These are phyloP conservation scores for Hygrophorus pudorinus DNA, from an alignment of 768 basidiomycete genomes.

Conservation along the genomic window DNA sequence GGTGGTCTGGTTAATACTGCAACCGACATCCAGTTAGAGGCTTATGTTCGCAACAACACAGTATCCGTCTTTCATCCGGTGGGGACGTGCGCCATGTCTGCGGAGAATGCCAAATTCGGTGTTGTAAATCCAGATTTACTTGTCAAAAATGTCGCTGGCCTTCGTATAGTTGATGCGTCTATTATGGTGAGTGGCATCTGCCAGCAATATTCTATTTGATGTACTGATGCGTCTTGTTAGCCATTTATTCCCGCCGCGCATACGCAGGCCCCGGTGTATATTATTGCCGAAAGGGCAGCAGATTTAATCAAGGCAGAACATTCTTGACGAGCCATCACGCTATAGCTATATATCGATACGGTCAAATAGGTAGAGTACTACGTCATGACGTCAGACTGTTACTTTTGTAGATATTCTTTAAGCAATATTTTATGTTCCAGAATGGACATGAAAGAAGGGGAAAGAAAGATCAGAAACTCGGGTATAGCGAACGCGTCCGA, in stretches of 20 bases:
- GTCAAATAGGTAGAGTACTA: no score
- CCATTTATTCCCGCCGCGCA: conserved; percentile 18
- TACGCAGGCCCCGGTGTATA: conserved; percentile 19
- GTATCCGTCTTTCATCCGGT: conserved; percentile 18
- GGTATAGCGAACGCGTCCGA: no score
- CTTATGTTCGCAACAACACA: conserved; percentile 14
- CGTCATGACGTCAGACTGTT: no score
- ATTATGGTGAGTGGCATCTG: conserved; percentile 19
- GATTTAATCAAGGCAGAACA: conserved; percentile 17
- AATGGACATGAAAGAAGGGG: no score
- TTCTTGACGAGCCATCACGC: no score
- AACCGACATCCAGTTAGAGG: conserved; percentile 18
- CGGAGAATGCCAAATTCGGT: conserved; percentile 15
- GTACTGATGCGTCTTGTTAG: conserved; percentile 6
- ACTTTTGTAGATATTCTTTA: no score
- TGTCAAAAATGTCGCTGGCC: conserved; percentile 22
- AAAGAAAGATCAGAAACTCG: no score
- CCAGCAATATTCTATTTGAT: not conserved
- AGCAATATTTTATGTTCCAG: no score
- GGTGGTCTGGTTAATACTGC: conserved; percentile 14
- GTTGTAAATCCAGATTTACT: conserved; percentile 25
- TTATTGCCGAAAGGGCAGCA: conserved; percentile 21
- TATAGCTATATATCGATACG: no score
- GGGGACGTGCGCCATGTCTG: conserved; percentile 22
- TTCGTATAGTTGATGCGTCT: conserved; percentile 30